Base-by-base conservation (phyloP, 148 eudicot genomes). In the Silene latifolia region DNA sequence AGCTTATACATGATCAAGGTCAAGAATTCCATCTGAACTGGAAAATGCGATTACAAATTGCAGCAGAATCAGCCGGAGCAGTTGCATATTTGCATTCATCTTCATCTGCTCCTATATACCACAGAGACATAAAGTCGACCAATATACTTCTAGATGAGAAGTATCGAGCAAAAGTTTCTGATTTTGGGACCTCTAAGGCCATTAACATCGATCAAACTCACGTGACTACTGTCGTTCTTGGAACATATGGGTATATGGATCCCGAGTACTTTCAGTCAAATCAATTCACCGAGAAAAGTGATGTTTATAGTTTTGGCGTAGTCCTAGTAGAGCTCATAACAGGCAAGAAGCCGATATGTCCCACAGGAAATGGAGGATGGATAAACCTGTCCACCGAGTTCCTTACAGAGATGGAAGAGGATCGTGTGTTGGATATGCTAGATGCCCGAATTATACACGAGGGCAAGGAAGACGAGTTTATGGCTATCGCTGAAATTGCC, bases 21-120 rank as follows among this genome's bases (percentile, higher is more conserved):
- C 73, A 76, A 46, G 79, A 71, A 56, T 75, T 80, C 13, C 83
- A 72, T 19, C 1, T 80, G 9, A 74, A 47, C 32, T 80, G 83
- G 83, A 72, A 76, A 72, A 76, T 80, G 83, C 76, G 83, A 6
- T 72, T 80, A 21, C 83, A 80, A 76, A 72, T 80, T 67, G 83
- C 83, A 69, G 80, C n/a, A 17, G 83, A 80, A 67, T 80, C 83
- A 48, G 80, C 83, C n/a, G 64, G 67, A 9, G 83, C 83, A 65
- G 23, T 80, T 8, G 63, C 74, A 7, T 80, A 80, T 62, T 68
- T 80, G 14, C 80, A 80, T 61, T 80, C 77, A 59, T 80, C 83
- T 27, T 80, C 80, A 4, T 71, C 77, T 51, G 67, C 64, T 59
- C 80, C 80, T 29, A 72, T 76, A 2, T 76, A 76, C 32, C 83